Evolutionary conservation across 805 yeast species (phyloP), one percentile per base, ranked within the genome.

Genomic region (Myxozyma mucilagina): DNA sequence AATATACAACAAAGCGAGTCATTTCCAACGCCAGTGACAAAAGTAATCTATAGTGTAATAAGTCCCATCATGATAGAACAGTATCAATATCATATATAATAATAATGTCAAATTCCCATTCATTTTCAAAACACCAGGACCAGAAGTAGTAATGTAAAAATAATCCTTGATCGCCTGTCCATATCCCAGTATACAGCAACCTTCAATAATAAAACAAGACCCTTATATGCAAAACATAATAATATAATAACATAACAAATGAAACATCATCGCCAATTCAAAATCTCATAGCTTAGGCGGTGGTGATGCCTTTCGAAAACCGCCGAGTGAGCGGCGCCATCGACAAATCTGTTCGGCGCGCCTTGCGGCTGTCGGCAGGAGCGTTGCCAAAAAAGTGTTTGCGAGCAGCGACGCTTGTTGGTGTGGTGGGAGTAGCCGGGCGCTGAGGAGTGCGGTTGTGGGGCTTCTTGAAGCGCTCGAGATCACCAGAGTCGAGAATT

Each of bases 401-500:
- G 18, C 53, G 41, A 55, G 43, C 42, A 18, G 38, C 45, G 45
- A 41, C 24, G 18, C 18, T 41, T 10, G 45, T 8, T 9, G 45
- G 24, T 2, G 45, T 14, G 5, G 45, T 41, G 20, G 45, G 45
- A 41, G 45, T 41, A 14, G 34, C 35, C 34, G 34, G 53, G 42
- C 34, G 47, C 48, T 53, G 44, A 6, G 63, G 35, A 11, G 45
- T n/a, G 35, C 59, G 47, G 66, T 58, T 60, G 34, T 54, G 55
- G 7, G 67, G 66, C 56, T 60, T 61, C 62, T 57, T 51, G 52
- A 56, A 55, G 29, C 62, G 61, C 58, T 56, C 61, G 44, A 58
- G 64, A 56, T 65, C 63, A 41, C 64, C 61, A n/a, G 57, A 35
- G 56, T 65, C 65, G 31, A 66, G 56, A 45, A 65, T 60, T 10